phyloP scores from a whole-genome alignment of 2,329 filamentous ascomycete genomes.

The Amesomyces nigricolor region DNA sequence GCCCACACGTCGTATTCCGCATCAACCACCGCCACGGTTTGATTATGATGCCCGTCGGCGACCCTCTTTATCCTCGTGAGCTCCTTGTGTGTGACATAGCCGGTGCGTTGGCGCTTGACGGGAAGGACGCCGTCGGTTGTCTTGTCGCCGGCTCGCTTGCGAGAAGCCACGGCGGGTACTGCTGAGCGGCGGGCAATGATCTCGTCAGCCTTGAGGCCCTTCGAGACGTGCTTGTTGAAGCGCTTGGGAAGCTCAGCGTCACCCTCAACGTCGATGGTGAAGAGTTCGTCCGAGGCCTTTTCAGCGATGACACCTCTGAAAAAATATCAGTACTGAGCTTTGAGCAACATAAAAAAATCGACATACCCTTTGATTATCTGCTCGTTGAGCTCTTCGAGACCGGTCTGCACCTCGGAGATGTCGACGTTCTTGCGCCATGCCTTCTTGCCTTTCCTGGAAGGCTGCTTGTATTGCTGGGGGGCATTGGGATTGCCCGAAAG shows the following conservation, averaged over 20 bases:
- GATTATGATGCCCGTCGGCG: constrained; percentile 65
- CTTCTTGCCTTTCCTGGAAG: constrained; percentile 95
- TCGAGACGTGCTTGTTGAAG: constrained; percentile 56
- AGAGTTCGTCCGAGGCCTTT: constrained; percentile 76
- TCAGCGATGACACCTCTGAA: constrained; percentile 77
- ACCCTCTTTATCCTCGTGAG: constrained; percentile 70
- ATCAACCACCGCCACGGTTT: constrained; percentile 50
- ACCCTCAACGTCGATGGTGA: constrained; percentile 72
- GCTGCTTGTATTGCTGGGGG: constrained; percentile 77
- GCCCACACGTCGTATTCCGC: constrained; percentile 78
- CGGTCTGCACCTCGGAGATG: constrained; percentile 75
- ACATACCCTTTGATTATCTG: constrained; percentile 83
- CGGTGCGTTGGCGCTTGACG: constrained; percentile 68
- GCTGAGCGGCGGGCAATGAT: constrained; percentile 82
- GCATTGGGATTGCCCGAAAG: constrained; percentile 49
- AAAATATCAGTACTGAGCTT: constrained; percentile 11
- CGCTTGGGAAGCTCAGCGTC: constrained; percentile 45
- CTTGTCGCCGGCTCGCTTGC: constrained; percentile 68
- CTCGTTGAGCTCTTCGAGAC: constrained; percentile 76
- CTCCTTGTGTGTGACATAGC: constrained; percentile 82
- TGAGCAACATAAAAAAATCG: background rate
- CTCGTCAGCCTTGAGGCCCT: constrained; percentile 82
- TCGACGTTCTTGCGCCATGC: constrained; percentile 99
- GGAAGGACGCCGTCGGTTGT: constrained; percentile 68
- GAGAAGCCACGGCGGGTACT: constrained; percentile 69